Base-by-base conservation (phyloP, 2,329 filamentous ascomycete genomes). In the Trichoderma koningii region DNA sequence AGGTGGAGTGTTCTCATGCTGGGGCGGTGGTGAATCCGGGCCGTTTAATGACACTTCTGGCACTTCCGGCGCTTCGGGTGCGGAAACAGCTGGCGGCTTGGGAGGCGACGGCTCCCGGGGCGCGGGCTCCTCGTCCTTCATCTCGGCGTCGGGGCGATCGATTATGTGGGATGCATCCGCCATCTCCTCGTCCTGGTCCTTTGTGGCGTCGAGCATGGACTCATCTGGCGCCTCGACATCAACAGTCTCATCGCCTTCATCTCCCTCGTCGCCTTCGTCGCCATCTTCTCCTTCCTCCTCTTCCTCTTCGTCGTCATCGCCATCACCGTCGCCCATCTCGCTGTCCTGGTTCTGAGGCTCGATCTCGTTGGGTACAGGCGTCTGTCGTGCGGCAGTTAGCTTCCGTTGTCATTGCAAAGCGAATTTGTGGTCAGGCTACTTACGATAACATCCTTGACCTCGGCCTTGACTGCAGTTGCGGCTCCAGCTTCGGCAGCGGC, bases 261-360 rank as follows among this genome's bases (percentile, higher is more conserved):
- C 81, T 4, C 78, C 80, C 5, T 77, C 80, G 1, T 83, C 81
- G 3, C 77, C 81, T 4, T 79, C 81, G 3, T 81, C 82, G 3
- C 79, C 81, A 2, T 80, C 82, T 1, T 78, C 77, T 72, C 76
- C 75, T n/a, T 77, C 80, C 19, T 82, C 76, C 3, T 38, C 59
- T 9, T 66, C 82, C 2, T 81, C 81, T 9, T 78, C 77, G 73
- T 77, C 75, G 23, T 77, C 80, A n/a, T 82, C 76, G 3, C 79
- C 77, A 34, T 80, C 78, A 26, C 78, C 80, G 48, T 87, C 87
- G 1, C 78, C 80, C 78, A 84, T 83, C 66, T 85, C 82, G 68
- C 78, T 81, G 66, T 85, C 83, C 15, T 79, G 78, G 53, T 79
- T 79, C n/a, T 76, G 75, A 15, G 74, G 75, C 28, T 79, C 79